Percentiles rank a stretch among this genome's conserved stretches.
phyloP scores from a whole-genome alignment of 768 basidiomycete species.

The Leccinum imitatum region DNA sequence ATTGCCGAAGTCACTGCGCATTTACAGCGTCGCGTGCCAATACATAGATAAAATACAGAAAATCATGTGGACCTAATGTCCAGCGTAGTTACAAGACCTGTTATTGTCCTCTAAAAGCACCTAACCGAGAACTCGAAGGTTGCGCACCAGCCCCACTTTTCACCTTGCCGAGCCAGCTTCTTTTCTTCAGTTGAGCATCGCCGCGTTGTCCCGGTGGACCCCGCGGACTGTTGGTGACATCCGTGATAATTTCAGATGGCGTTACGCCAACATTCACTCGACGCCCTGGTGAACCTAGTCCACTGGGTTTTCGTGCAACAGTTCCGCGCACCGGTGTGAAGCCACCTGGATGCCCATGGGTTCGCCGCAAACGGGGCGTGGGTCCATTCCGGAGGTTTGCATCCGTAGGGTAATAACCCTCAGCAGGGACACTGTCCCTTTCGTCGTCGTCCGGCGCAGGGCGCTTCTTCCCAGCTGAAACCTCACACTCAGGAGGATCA shows the following conservation, averaged over 20 bases:
- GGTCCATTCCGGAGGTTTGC: slow-evolving; percentile 43
- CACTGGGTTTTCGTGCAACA: slow-evolving; percentile 33
- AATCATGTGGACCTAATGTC: slow-evolving; percentile 9
- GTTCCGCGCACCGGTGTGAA: slow-evolving; percentile 71
- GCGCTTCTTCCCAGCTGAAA: slow-evolving; percentile 63
- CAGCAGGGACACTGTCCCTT: slow-evolving; percentile 55
- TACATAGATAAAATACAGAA: slow-evolving; percentile 18
- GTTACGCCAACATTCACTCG: slow-evolving; percentile 40
- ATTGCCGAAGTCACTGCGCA: slow-evolving; percentile 17
- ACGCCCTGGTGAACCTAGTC: slow-evolving; percentile 50
- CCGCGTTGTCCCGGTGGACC: slow-evolving; percentile 21
- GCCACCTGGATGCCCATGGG: slow-evolving; percentile 58
- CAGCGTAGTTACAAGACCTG: slow-evolving; percentile 11
- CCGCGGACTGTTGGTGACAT: slow-evolving; percentile 70
- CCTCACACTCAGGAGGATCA: slow-evolving; percentile 34
- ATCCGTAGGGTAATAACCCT: slow-evolving; percentile 54
- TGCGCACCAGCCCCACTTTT: slow-evolving; percentile 40
- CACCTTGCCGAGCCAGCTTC: slow-evolving; percentile 74
- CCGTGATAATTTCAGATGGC: slow-evolving; percentile 39
- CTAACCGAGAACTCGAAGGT: slow-evolving; percentile 17
- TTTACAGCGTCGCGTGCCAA: slow-evolving; percentile 4
- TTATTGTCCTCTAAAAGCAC: slow-evolving; percentile 28
- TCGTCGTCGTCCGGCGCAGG: slow-evolving; percentile 79
- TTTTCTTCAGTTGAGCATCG: slow-evolving; percentile 41
- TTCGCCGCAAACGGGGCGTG: slow-evolving; percentile 58